Base-by-base conservation (phyloP, 176 grass and related monocot species). In the Areca catechu region DNA sequence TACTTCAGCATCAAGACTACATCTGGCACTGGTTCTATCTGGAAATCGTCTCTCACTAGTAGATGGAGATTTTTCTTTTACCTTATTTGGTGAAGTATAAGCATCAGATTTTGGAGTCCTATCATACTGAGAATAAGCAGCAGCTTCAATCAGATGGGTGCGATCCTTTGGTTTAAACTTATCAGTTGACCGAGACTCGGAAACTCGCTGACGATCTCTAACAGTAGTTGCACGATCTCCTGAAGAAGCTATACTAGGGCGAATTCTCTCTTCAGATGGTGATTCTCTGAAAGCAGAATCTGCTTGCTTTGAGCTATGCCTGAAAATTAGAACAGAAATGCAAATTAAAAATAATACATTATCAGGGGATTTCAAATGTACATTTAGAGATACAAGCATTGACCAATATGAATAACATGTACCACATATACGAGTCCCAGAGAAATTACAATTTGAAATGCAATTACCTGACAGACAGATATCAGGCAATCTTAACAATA, bases 261-360 rank as follows among this genome's bases (percentile, higher is more conserved):
- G 79, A 75, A 66, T 64, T 80, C 88, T 92, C 52, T 92, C 94
- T 22, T 98, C 94, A 67, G 71, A 67, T 12, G 30, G 50, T 54
- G 69, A 60, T 58, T 85, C 81, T 80, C 79, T 92, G 66, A 83
- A 84, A 67, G 73, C 51, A 62, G 80, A 83, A 71, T 98, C 93
- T 37, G 68, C n/a, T 53, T 50, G 55, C 75, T 88, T 98, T 28
- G 76, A 92, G 69, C 84, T 78, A 24, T 89, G 83, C 82, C 94
- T 98, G 77, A 34, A 72, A 16, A 37, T 19, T 29, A 23, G 27
- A 52, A 66, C 10, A 16, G 25, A 66, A 25, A 9, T 5, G 20
- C 21, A 58, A 20, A 24, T 28, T 52, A 69, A 22, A 16, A 24
- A 50, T 7, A 53, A 65, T 51, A 52, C 0, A 16, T 51, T 43